Evolutionary conservation across 768 basidiomycete genomes (phyloP), one percentile per base, ranked within the genome.

Genomic region (Hericium coralloides): DNA sequence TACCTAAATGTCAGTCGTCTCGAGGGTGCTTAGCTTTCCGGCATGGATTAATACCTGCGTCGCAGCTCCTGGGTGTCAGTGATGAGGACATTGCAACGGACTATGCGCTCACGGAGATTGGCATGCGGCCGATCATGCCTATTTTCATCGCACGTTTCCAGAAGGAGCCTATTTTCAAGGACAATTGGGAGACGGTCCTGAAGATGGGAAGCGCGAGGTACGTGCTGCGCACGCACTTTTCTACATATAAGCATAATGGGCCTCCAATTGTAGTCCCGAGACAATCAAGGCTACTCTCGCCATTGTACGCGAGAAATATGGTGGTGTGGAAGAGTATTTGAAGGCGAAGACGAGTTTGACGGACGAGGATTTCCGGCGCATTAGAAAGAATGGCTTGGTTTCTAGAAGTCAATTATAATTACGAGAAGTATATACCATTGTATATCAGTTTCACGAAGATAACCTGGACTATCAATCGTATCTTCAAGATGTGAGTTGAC

Each of bases 21-120:
- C 39, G 43, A 45, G 43, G 12, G n/a, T n/a, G n/a, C 10, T 8
- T 17, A 43, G 41, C n/a, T 45, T 22, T 45, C 20, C 43, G 20
- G 43, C 20, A 3, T 10, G 20, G 9, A 17, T 45, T 45, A 18
- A 26, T 10, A 53, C 37, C 18, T 38, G 18, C 31, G 55, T 55
- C 25, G 50, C 20, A 65, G 64, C 61, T 65, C 5, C 50, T 57
- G 18, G 64, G 64, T 20, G 59, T 60, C 15, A 38, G 39, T 17
- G 59, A 64, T 47, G 64, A 65, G n/a, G 61, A 49, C 15, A 65
- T 65, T 37, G 62, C 58, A 12, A 56, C 50, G 20, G 64, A 65
- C 55, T 65, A 65, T 38, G 48, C 56, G 15, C 57, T 65, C 12
- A 64, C 64, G 5, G 53, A 55, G 25, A 53, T 65, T 6, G 64